Percentiles rank a stretch among this genome's conserved stretches.
phyloP scores from a whole-genome alignment of 1,139 yeast genomes.

The Geotrichum candidum region DNA sequence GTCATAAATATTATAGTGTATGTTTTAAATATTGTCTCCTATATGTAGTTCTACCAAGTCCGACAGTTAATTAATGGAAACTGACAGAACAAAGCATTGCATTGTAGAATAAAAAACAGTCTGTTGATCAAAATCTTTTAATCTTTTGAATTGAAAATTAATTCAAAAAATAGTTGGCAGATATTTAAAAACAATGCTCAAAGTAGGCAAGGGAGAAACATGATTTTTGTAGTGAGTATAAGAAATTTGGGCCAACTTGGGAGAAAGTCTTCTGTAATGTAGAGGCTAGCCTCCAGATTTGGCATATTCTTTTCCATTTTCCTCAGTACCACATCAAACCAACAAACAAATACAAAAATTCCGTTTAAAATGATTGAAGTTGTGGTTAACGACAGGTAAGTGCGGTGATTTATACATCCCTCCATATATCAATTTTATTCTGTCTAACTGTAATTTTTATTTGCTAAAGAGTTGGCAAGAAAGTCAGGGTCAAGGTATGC shows the following conservation, averaged over 20 bases:
- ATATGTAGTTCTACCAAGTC: too few species aligned
- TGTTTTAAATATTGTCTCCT: too few species aligned
- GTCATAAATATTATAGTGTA: too few species aligned
- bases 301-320: neutral
- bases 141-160: too few species aligned
- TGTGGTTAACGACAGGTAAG: conserved; percentile 38
- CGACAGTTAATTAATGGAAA: too few species aligned
- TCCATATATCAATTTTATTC: neutral
- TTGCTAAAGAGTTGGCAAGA: conserved; percentile 64
- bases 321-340: neutral
- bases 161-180: neutral
- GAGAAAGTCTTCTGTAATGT: neutral
- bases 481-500: conserved; percentile 61
- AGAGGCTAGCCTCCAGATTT: neutral
- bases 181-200: neutral
- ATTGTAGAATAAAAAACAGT: too few species aligned
- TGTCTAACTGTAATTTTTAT: neutral
- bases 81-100: too few species aligned
- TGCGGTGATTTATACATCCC: neutral
- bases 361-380: conserved; percentile 38
- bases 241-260: neutral
- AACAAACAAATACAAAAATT: neutral
- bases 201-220: neutral
- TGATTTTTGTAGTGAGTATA: too few species aligned
- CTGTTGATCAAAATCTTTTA: too few species aligned